Base-by-base conservation (phyloP, 352 stramenopile species). In the Pythium myriotylum region DNA sequence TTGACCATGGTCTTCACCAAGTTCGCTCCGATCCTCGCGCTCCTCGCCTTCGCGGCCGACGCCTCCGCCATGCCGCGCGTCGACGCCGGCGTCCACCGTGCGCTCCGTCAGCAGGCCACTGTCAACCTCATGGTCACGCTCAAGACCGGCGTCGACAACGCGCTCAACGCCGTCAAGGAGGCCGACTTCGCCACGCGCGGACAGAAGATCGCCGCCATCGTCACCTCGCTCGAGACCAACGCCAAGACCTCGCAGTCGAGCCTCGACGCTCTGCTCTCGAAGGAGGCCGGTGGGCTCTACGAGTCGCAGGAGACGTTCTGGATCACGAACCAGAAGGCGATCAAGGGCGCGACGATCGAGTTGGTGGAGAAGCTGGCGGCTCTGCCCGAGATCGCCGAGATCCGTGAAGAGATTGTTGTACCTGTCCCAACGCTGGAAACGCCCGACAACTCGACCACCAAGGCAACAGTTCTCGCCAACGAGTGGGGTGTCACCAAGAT, bases 61-160 rank as follows among this genome's bases (percentile, higher is more conserved):
- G 45, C 35, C 22, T 56, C 45, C 8, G 57, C 55, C 10, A 23
- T 33, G 35, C 54, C 66, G 8, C 55, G 22, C 24, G 54, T 77
- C 39, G 27, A 74, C 50, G 37, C 55, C 3, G 32, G 27, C 33
- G 69, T 77, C 16, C 69, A 74, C 51, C 69, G 69, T 19, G 50
- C 65, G 22, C 54, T 77, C 13, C 57, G 55, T 20, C 23, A 51
- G 17, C 60, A 74, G 39, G 69, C 53, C n/a, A 62, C 41, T 1
- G 66, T 72, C 33, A 65, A 77, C 59, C 54, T 77, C 49, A 74
- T 77, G 42, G 52, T 77, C 27, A 74, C 65, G 3, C 55, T 77
- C 49, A 70, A 67, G 55, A 40, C 35, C 37, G 43, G 43, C 33
- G 54, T 41, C 27, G 20, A 59, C 3, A n/a, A 53, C 6, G 23